These are phyloP conservation scores for Lichtheimia ramosa DNA, from an alignment of 371 early-diverging fungal species.

Conservation along the genomic window DNA sequence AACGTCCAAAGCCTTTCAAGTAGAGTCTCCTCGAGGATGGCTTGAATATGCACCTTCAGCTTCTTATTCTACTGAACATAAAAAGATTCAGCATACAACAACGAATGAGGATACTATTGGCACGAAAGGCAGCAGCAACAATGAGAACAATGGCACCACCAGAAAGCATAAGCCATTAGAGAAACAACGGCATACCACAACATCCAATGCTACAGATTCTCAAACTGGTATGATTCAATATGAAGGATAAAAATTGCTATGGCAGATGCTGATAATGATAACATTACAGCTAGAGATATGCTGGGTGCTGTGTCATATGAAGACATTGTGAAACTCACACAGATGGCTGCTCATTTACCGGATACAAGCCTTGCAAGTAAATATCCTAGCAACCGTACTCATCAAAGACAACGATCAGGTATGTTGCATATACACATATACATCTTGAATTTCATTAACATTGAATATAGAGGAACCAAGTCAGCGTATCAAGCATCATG, in stretches of 20 bases:
- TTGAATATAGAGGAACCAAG: not conserved
- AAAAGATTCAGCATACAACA: not conserved
- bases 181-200: constrained; percentile 1
- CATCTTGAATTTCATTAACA: no score
- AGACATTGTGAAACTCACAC: constrained; percentile 41
- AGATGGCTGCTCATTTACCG: constrained; percentile 27
- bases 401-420: not conserved
- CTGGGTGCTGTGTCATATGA: constrained; percentile 41
- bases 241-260: not conserved
- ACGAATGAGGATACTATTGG: no score
- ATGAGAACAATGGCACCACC: not conserved
- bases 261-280: not conserved
- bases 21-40: constrained; percentile 17
- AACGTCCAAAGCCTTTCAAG: constrained; percentile 3
- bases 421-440: not conserved
- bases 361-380: constrained; percentile 8
- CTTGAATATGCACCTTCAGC: constrained; percentile 12
- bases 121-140: not conserved
- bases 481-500: not conserved
- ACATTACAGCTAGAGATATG: constrained; percentile 23
- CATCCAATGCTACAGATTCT: not conserved
- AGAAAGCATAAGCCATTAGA: not conserved
- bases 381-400: constrained; percentile 2
- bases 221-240: not conserved
- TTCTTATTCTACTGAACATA: not conserved